Percentiles rank a stretch among this genome's conserved stretches.
phyloP scores from a whole-genome alignment of 352 stramenopile genomes.

The Phytophthora foliorum region DNA sequence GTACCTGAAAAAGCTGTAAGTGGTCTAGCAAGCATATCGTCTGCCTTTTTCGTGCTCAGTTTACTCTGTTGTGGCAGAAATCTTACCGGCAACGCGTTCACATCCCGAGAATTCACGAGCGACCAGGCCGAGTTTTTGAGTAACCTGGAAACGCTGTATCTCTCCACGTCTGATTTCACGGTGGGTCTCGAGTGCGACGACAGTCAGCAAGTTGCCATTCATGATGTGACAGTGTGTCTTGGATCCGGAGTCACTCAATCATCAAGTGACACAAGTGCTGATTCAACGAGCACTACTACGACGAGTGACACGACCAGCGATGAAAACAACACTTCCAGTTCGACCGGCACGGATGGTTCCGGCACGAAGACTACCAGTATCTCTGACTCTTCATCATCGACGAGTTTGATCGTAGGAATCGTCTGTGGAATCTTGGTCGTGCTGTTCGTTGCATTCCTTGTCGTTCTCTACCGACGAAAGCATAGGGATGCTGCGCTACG shows the following conservation, averaged over 20 bases:
- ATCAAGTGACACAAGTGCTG: conserved; percentile 17
- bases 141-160: conserved; percentile 40
- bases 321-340: conserved; percentile 12
- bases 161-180: conserved; percentile 41
- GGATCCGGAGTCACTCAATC: conserved; percentile 31
- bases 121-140: conserved; percentile 37
- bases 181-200: conserved; percentile 35
- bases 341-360: conserved; percentile 4
- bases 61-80: conserved; percentile 18
- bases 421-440: conserved; percentile 26
- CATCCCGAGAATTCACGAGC: conserved; percentile 44
- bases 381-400: conserved; percentile 26
- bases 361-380: conserved; percentile 11
- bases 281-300: conserved; percentile 20
- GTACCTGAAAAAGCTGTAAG: conserved; percentile 51
- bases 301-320: conserved; percentile 18
- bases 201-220: conserved; percentile 29
- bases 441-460: conserved; percentile 20
- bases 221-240: conserved; percentile 39
- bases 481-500: conserved; percentile 7
- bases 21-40: not conserved
- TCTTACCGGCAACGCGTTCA: conserved; percentile 50
- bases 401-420: conserved; percentile 34
- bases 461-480: conserved; percentile 29
- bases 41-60: not conserved